Conservation (phyloP, 345 rosid species). For the Moringa oleifera region DNA sequence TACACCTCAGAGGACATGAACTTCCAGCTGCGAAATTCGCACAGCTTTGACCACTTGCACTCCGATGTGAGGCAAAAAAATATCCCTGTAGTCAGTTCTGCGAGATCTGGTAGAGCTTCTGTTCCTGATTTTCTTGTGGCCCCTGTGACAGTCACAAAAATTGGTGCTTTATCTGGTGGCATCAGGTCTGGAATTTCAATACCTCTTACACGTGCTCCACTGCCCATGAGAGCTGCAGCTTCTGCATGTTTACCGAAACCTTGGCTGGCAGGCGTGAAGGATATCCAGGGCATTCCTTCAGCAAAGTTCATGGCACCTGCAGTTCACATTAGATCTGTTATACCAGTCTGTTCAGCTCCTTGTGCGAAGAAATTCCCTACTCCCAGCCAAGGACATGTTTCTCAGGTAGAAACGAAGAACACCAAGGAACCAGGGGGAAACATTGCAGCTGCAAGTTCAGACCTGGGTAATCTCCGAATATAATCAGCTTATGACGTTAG, state of each 20-base stretch:
- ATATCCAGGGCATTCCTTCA: neutral
- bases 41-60: neutral
- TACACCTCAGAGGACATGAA: too few relatives aligned
- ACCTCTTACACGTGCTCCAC: neutral
- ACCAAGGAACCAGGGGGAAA: slow-evolving; percentile 2
- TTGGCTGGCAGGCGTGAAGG: slow-evolving; percentile 12
- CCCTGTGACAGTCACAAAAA: slow-evolving; percentile 9
- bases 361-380: slow-evolving; percentile 19
- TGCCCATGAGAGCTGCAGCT: slow-evolving; percentile 6
- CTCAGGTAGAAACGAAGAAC: neutral
- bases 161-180: neutral
- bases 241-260: slow-evolving; percentile 13
- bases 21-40: too few relatives aligned
- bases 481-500: neutral
- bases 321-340: slow-evolving; percentile 36
- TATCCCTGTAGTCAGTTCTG: slow-evolving; percentile 1
- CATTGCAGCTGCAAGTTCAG: slow-evolving; percentile 14
- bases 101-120: slow-evolving; percentile 6
- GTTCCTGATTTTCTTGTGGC: slow-evolving; percentile 12
- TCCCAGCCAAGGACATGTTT: slow-evolving; percentile 6
- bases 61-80: slow-evolving; percentile 5
- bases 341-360: slow-evolving; percentile 41
- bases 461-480: slow-evolving; percentile 16
- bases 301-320: slow-evolving; percentile 38
- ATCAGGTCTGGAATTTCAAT: slow-evolving; percentile 9